Conservation (phyloP, 768 basidiomycete genomes). For the Phallus indusiatus region DNA sequence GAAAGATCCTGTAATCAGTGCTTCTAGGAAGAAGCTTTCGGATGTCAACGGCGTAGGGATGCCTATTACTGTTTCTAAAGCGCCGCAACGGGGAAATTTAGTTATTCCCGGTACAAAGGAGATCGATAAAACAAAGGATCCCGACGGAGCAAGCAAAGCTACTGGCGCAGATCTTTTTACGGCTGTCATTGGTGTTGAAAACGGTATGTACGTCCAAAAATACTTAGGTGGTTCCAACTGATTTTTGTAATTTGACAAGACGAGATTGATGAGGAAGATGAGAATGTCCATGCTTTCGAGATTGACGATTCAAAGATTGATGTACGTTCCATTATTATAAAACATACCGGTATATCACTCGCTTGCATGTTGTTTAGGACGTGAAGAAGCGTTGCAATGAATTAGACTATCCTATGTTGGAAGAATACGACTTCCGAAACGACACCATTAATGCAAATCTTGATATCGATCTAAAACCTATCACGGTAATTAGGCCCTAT, state of each 20-base stretch:
- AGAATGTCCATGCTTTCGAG: constrained; percentile 94
- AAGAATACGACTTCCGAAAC: constrained; percentile 98
- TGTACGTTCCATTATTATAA: constrained; percentile 32
- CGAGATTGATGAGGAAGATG: constrained; percentile 96
- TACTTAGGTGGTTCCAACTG: neutral
- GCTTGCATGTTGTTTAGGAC: constrained; percentile 40
- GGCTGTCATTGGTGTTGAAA: constrained; percentile 91
- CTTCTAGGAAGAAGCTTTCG: constrained; percentile 66
- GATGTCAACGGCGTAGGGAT: constrained; percentile 36
- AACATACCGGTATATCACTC: constrained; percentile 2
- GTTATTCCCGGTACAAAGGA: constrained; percentile 73
- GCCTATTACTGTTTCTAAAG: constrained; percentile 72
- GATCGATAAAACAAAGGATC: constrained; percentile 61
- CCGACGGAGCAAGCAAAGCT: constrained; percentile 23
- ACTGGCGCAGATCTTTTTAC: constrained; percentile 80
- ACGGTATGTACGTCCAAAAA: constrained; percentile 38
- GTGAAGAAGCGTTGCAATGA: constrained; percentile 97
- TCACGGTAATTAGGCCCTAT: constrained; percentile 94
- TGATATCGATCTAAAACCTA: constrained; percentile 97
- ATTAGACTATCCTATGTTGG: constrained; percentile 94
- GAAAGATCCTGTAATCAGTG: constrained; percentile 77
- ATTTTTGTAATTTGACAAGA: constrained; percentile 37
- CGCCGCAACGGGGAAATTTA: constrained; percentile 72
- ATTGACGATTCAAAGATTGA: constrained; percentile 93
- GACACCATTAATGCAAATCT: constrained; percentile 94